Evolutionary conservation across 495 filamentous ascomycete species (phyloP), one percentile per base, ranked within the genome.

Genomic region (Stereocaulon alpinum): DNA sequence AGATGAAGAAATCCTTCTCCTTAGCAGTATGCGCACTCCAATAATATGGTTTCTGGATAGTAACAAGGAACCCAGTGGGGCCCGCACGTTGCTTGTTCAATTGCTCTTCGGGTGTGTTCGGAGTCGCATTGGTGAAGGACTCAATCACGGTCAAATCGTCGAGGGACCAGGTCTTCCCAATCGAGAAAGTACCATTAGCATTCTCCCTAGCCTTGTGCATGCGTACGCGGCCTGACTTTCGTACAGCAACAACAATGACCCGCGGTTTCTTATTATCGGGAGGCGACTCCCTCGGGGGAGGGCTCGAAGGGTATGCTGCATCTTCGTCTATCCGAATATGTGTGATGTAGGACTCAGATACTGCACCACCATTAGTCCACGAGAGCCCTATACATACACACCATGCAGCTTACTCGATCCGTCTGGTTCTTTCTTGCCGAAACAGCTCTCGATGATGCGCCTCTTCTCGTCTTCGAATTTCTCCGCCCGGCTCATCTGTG

Each of bases 1-100:
- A 87, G 67, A 97, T 94, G 70, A 98, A 98, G 73, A 95, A 97
- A 58, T 95, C 91, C 76, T 96, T 97, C 71, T 97, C 93, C 74
- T 95, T 95, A 48, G 86, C 79, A 14, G 86, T 91, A 41, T 85
- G 80, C 18, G 94, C 91, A 72, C 93, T 85, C 93, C 93, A 98
- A 70, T 95, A 97, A 70, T 98, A 98, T 0, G 90, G 87, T 70
- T 98, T 98, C 12, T 87, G 82, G 24, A 98, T 77, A 0, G 84
- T 92, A 22, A 96, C 87, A n/a, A 86, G 75, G 67, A 98, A 98
- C 22, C 93, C 93, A 41, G 82, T 79, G 55, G 82, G 83, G 44
- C 84, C 81, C 40, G 88, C 91, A 85, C 85, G 91, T 65, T 88
- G 77, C 63, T 86, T 86, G 37, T 83, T 77, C 62, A 86, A 80